Conservation (phyloP, 192 early-diverging fungal species). For the Spinellus fusiger region DNA sequence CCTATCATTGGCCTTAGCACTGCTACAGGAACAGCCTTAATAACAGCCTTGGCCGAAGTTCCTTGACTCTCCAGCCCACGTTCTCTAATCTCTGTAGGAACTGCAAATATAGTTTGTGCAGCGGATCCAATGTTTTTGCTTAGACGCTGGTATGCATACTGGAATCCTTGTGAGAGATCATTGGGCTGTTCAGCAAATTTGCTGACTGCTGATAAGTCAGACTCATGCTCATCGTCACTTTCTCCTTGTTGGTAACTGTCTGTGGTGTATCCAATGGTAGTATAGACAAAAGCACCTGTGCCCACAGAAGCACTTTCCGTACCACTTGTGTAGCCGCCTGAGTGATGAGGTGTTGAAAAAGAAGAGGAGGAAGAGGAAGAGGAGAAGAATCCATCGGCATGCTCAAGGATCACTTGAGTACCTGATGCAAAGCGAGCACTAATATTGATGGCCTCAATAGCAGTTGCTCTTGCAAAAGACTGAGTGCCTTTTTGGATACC, state of each 20-base stretch:
- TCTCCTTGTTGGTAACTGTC: neutral
- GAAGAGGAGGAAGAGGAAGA: constrained; percentile 12
- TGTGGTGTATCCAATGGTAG: neutral
- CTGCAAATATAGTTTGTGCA: constrained; percentile 83
- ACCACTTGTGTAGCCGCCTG: neutral
- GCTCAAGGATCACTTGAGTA: constrained; percentile 84
- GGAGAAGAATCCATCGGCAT: constrained; percentile 78
- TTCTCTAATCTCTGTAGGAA: constrained; percentile 80
- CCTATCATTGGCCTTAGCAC: constrained; percentile 96
- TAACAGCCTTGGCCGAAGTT: constrained; percentile 60
- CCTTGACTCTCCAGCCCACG: constrained; percentile 27
- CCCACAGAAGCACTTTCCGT: neutral
- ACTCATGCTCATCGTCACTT: constrained; percentile 14
- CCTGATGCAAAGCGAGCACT: constrained; percentile 83
- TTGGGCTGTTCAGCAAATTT: constrained; percentile 72
- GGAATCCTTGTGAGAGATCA: constrained; percentile 48
- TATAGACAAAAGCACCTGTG: neutral
- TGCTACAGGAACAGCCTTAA: constrained; percentile 81
- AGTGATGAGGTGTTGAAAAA: neutral
- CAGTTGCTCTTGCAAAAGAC: constrained; percentile 85
- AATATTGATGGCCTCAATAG: constrained; percentile 86
- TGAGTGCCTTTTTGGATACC: constrained; percentile 82
- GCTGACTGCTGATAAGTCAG: constrained; percentile 43
- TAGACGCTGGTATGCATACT: constrained; percentile 75
- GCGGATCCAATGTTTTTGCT: constrained; percentile 76